Conservation (phyloP, 176 grass and related monocot genomes). For the Hsuehochloa calcarea region DNA sequence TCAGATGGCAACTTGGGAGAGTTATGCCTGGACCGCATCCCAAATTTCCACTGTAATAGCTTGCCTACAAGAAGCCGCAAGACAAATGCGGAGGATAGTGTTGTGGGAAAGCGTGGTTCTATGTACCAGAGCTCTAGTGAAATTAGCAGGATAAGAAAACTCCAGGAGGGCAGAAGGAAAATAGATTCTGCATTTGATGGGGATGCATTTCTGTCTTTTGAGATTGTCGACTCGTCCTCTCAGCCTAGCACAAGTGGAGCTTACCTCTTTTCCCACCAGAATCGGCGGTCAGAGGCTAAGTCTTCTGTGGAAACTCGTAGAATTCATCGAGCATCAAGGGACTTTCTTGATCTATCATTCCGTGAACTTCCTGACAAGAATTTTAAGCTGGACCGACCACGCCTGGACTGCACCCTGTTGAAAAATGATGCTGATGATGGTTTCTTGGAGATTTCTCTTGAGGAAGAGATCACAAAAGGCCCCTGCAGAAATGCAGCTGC, state of each 20-base stretch:
- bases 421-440: conserved; percentile 33
- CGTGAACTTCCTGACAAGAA: conserved; percentile 48
- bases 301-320: conserved; percentile 28
- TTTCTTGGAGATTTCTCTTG: conserved; percentile 65
- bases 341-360: conserved; percentile 68
- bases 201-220: conserved; percentile 69
- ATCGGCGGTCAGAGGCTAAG: conserved; percentile 29
- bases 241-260: conserved; percentile 47
- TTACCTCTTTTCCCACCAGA: conserved; percentile 26
- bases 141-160: conserved; percentile 63
- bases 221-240: conserved; percentile 53
- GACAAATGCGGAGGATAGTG: conserved; percentile 1
- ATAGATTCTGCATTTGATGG: conserved; percentile 51
- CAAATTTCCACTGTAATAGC: conserved; percentile 82
- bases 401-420: conserved; percentile 49
- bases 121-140: conserved; percentile 95
- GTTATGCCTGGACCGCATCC: conserved; percentile 30
- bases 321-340: conserved; percentile 32
- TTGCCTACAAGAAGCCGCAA: conserved; percentile 51
- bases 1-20: conserved; percentile 44
- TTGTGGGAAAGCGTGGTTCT: conserved; percentile 69
- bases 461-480: conserved; percentile 4
- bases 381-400: conserved; percentile 43
- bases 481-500: conserved; percentile 36
- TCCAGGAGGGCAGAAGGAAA: conserved; percentile 69